These are phyloP conservation scores for Setaria viridis DNA, from an alignment of 202 grass and related monocot species.

Conservation along the genomic window DNA sequence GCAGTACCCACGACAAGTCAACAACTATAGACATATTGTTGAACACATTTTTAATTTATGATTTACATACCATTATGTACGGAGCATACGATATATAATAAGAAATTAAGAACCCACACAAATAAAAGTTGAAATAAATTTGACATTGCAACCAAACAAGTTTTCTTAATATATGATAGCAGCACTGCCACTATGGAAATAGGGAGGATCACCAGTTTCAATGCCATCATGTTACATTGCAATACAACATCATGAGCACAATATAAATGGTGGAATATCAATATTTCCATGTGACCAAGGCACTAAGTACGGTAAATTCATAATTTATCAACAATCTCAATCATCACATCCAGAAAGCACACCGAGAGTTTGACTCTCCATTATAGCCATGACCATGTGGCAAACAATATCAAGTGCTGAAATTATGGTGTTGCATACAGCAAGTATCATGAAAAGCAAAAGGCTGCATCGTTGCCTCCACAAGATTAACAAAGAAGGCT, in stretches of 20 bases:
- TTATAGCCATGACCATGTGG: conserved; percentile 24
- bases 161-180: conserved; percentile 1
- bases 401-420: conserved; percentile 23
- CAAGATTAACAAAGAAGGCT: conserved; percentile 6
- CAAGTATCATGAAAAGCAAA: conserved; percentile 7
- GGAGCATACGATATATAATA: background rate
- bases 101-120: background rate
- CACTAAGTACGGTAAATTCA: conserved; percentile 13
- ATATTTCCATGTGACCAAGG: background rate
- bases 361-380: background rate
- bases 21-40: background rate
- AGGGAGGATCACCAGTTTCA: background rate
- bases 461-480: background rate
- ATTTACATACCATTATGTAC: background rate
- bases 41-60: background rate
- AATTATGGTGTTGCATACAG: conserved; percentile 31
- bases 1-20: background rate
- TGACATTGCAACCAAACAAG: conserved; percentile 8
- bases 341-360: conserved; percentile 26
- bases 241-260: background rate
- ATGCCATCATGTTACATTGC: background rate
- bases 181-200: background rate
- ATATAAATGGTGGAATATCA: background rate
- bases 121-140: conserved; percentile 9
- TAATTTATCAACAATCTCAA: background rate